Evolutionary conservation across 1,284 basidiomycete genomes (phyloP), one percentile per base, ranked within the genome.

Genomic region (Sanghuangporus weigelae): DNA sequence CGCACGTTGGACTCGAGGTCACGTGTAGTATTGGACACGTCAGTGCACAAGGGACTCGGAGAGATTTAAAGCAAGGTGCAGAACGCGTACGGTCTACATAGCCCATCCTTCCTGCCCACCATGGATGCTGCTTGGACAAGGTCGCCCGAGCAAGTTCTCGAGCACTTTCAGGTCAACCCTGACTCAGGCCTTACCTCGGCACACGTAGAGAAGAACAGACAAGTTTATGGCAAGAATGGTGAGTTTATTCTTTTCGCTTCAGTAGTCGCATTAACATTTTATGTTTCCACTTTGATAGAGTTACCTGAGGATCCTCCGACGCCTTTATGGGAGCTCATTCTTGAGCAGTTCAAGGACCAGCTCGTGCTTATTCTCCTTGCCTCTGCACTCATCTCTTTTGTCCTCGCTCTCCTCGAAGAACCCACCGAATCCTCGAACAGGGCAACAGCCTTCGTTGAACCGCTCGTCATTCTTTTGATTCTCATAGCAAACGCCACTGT

Each of bases 311-410:
- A 96, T 14, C 88, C 92, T 0, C 79, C 93, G 0, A 97, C 95
- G 3, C 94, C 96, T 3, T 75, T 99, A 50, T 95, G 93, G 92
- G 85, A 93, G 71, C 86, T 98, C 66, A 92, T 99, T 66, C 82
- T 99, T 21, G 95, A 96, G 69, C 96, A 99, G 78, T 99, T 99
- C 83, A 91, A 97, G 79, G 95, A 98, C 77, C 93, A 96, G 76
- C 86, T 98, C 26, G 95, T 96, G 23, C 86, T 98, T 66, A 97
- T 98, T 72, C 84, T 98, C 31, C 88, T 98, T 50, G 93, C 84
- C 2, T 96, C 94, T 6, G 95, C 95, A 14, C 86, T 92, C 57
- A 83, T 97, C 66, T 97, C 95, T 1, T 95, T 97, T 73, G 79
- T 95, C 11, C 81, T 98, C 38, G 95, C 95, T 8, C 76, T 96